Percentiles rank a stretch among this genome's conserved stretches.
Conservation (phyloP, 768 basidiomycete species). For the Tricholoma furcatifolium region DNA sequence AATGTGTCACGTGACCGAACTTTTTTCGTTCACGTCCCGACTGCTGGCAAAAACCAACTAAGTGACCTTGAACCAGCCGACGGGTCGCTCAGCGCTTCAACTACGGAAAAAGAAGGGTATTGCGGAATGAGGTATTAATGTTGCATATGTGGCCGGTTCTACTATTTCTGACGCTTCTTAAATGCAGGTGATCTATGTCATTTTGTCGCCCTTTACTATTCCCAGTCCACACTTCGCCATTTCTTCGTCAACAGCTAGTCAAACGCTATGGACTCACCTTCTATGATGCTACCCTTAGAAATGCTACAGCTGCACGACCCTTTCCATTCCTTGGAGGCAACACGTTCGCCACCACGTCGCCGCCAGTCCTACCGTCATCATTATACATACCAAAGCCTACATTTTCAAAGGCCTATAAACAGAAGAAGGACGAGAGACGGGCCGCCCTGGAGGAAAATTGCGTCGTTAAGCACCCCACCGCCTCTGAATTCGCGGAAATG, state of each 20-base stretch:
- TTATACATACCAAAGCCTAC: conserved; percentile 8
- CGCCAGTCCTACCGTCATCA: conserved; percentile 1
- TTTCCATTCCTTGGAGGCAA: conserved; percentile 2
- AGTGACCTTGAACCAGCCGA: conserved; percentile 10
- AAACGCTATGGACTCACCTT: conserved; percentile 21
- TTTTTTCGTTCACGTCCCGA: conserved; percentile 10
- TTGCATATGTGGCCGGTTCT: background rate
- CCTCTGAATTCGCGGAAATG: conserved; percentile 5
- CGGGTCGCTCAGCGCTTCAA: conserved; percentile 13
- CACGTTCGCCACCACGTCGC: conserved; percentile 7
- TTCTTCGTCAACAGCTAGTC: conserved; percentile 15
- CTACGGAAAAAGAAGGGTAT: conserved; percentile 15
- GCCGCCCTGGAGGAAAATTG: background rate
- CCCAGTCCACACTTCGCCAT: conserved; percentile 41
- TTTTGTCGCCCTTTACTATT: conserved; percentile 62
- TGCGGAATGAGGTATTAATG: conserved; percentile 59
- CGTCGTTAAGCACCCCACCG: no score
- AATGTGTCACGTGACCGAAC: conserved; percentile 10
- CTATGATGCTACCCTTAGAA: conserved; percentile 14
- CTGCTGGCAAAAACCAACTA: background rate
- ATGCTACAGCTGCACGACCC: background rate
- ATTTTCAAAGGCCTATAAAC: conserved; percentile 9
- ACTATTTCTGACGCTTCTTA: conserved; percentile 10
- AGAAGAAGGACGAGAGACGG: background rate
- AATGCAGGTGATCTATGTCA: conserved; percentile 72